Percentiles rank a stretch among this genome's conserved stretches.
phyloP scores from a whole-genome alignment of 306 rosid genomes.

The Pyrus bretschneideri region DNA sequence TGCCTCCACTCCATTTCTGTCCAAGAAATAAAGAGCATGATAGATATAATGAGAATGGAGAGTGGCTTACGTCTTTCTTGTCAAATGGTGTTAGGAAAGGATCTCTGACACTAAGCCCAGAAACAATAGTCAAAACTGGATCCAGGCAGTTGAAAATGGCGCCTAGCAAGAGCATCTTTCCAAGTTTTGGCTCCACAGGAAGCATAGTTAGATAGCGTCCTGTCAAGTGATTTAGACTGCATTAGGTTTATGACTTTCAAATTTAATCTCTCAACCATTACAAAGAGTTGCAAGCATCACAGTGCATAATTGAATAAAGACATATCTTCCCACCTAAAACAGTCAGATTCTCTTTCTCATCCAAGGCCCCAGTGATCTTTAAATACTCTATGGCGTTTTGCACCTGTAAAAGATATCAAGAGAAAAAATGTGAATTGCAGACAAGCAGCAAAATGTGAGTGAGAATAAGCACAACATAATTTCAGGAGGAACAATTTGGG shows the following conservation, averaged over 20 bases:
- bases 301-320: neutral
- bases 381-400: conserved; percentile 91
- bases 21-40: neutral
- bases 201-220: conserved; percentile 75
- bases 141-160: conserved; percentile 84
- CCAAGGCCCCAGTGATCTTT: conserved; percentile 78
- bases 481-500: neutral
- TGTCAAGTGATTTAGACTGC: conserved; percentile 35
- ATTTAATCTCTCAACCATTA: neutral
- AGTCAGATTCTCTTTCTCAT: conserved; percentile 80
- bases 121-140: conserved; percentile 82
- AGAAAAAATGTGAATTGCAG: conserved; percentile 13
- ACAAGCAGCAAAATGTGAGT: conserved; percentile 11
- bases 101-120: conserved; percentile 96
- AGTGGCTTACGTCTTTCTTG: conserved; percentile 77
- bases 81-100: conserved; percentile 82
- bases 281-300: conserved; percentile 12
- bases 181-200: conserved; percentile 98
- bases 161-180: conserved; percentile 88
- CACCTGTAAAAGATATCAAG: conserved; percentile 47
- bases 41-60: neutral
- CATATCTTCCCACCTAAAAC: conserved; percentile 50
- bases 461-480: neutral
- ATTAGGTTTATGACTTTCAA: conserved; percentile 11
- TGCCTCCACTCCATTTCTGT: neutral